These are phyloP conservation scores for Rostrohypoxylon terebratum DNA, from an alignment of 495 filamentous ascomycete species.

Conservation along the genomic window DNA sequence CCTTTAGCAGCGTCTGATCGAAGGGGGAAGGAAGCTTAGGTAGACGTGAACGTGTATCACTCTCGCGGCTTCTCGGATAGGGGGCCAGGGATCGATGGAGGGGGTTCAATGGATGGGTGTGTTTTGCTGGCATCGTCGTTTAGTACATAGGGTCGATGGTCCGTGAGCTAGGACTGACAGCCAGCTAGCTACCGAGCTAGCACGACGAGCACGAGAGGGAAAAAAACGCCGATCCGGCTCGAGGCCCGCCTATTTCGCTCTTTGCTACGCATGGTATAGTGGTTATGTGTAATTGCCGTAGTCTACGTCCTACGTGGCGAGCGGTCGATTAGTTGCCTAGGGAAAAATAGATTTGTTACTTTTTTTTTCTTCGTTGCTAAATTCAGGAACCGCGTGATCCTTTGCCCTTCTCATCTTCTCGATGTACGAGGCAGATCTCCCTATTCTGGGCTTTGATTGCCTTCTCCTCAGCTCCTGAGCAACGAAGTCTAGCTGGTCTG, in stretches of 20 bases:
- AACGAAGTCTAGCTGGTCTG: not conserved
- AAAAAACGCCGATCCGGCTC: slow-evolving; percentile 1
- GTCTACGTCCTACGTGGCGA: slow-evolving; percentile 10
- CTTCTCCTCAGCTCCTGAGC: not conserved
- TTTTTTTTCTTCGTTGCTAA: not conserved
- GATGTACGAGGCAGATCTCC: slow-evolving; percentile 2
- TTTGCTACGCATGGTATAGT: not conserved
- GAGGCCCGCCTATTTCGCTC: not conserved
- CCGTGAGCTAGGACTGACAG: not conserved
- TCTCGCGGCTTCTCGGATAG: not conserved
- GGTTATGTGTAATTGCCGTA: slow-evolving; percentile 1
- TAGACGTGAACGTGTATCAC: not conserved
- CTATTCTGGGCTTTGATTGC: not conserved
- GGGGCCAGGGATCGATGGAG: not conserved
- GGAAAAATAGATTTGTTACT: not conserved
- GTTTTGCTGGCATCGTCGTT: slow-evolving; percentile 4
- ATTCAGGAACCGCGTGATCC: slow-evolving; percentile 2
- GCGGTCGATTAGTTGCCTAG: not conserved
- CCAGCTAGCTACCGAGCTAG: not conserved
- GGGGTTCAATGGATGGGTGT: not conserved
- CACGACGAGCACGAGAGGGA: not conserved
- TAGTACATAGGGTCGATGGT: not conserved
- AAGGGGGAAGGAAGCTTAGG: not conserved
- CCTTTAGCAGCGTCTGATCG: not conserved
- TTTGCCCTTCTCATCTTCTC: not conserved